Evolutionary conservation across 768 basidiomycete genomes (phyloP).

Genomic region (Suillus variegatus): DNA sequence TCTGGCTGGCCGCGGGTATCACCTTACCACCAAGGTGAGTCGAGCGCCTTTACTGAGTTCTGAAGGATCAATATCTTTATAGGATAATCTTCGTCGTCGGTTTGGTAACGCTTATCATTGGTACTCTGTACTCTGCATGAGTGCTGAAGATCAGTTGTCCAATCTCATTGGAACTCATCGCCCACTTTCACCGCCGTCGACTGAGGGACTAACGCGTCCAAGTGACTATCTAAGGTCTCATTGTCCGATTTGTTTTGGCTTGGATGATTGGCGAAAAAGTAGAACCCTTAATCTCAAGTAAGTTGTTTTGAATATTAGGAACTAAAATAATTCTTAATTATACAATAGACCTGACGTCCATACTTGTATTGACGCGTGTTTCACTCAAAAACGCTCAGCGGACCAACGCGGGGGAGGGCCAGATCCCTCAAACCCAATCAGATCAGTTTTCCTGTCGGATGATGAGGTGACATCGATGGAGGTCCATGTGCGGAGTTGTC

Average conservation of each 20-base stretch:
- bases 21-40: not conserved
- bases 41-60: not conserved
- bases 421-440: constrained; percentile 16
- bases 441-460: constrained; percentile 21
- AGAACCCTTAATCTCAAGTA: not conserved
- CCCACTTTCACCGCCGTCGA: not conserved
- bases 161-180: constrained; percentile 15
- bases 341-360: not conserved
- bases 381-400: constrained; percentile 30
- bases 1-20: constrained; percentile 20
- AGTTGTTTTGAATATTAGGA: not conserved
- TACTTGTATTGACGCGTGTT: constrained; percentile 35
- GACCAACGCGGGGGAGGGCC: constrained; percentile 13
- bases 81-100: constrained; percentile 25
- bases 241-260: constrained; percentile 31
- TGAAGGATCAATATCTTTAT: not conserved
- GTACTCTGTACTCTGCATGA: constrained; percentile 21
- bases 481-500: constrained; percentile 1
- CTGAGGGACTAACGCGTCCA: not conserved
- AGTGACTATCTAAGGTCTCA: constrained; percentile 17
- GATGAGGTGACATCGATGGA: constrained; percentile 23
- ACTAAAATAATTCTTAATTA: not conserved
- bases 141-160: constrained; percentile 22
- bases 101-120: constrained; percentile 29
- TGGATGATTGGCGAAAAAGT: constrained; percentile 1